A percentile compares a stretch with the other conserved stretches of the same genome.
Conservation (phyloP, 371 early-diverging fungal species). For the Haplosporangium sp. region DNA sequence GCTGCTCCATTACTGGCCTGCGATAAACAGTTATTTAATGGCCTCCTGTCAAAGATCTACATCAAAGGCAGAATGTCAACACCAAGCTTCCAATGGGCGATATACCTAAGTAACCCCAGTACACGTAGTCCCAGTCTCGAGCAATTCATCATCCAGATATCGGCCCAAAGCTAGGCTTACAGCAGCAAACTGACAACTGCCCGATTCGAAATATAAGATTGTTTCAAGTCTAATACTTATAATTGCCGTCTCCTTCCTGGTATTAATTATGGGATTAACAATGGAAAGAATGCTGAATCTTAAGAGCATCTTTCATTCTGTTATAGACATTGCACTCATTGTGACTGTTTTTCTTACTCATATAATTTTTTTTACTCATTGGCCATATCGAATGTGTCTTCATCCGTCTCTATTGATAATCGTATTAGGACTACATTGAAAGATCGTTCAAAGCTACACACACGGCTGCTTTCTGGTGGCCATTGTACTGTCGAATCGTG, state of each 20-base stretch:
- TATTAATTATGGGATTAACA: not conserved
- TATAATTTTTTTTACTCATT: too few species aligned
- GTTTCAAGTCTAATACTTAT: not conserved
- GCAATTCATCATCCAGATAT: slow-evolving; percentile 52
- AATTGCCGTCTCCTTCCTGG: not conserved
- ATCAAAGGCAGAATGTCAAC: slow-evolving; percentile 51
- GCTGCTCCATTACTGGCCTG: slow-evolving; percentile 56
- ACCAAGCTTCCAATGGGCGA: slow-evolving; percentile 55
- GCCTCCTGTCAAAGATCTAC: slow-evolving; percentile 51
- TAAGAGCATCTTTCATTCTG: not conserved
- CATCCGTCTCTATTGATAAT: not conserved
- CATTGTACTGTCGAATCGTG: slow-evolving; percentile 89
- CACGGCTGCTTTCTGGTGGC: slow-evolving; percentile 92
- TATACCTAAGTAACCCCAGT: slow-evolving; percentile 53
- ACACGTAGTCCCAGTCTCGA: slow-evolving; percentile 39
- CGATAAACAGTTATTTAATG: slow-evolving; percentile 49
- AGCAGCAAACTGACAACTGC: slow-evolving; percentile 44
- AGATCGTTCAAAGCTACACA: slow-evolving; percentile 92
- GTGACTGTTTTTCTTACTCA: not conserved
- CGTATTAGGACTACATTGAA: slow-evolving; percentile 47
- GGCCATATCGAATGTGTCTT: too few species aligned
- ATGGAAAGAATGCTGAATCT: not conserved
- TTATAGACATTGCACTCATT: not conserved
- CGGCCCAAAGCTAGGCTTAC: slow-evolving; percentile 55
- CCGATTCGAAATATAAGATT: slow-evolving; percentile 37